Evolutionary conservation across 1,284 basidiomycete species (phyloP).

Genomic region (Melampsora abietis-canadensis): DNA sequence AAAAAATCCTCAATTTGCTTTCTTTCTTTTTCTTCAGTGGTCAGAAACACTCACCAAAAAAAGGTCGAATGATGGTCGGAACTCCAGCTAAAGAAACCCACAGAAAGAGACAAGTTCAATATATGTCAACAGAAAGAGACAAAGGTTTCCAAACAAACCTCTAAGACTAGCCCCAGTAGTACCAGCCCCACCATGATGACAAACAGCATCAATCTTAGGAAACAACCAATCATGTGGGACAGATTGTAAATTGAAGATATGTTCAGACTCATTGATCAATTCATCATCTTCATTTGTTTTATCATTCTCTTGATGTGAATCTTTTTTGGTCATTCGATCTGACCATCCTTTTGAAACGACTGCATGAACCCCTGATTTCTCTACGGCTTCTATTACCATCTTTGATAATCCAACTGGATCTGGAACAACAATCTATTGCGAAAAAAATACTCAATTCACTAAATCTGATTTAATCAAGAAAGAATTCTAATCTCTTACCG

Average conservation of each 20-base stretch:
- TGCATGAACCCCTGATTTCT: constrained; percentile 58
- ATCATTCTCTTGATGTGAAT: constrained; percentile 44
- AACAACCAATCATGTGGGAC: constrained; percentile 98
- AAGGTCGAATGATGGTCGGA: constrained; percentile 92
- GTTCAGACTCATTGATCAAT: constrained; percentile 14
- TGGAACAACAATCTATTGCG: constrained; percentile 78
- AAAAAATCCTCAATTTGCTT: constrained; percentile 44
- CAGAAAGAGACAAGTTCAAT: constrained; percentile 54
- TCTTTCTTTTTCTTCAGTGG: constrained; percentile 51
- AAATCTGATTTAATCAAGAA: neutral
- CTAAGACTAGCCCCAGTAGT: constrained; percentile 88
- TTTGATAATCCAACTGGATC: constrained; percentile 88
- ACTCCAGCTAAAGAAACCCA: constrained; percentile 66
- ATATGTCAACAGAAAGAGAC: neutral
- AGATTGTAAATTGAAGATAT: constrained; percentile 63
- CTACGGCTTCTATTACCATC: constrained; percentile 80
- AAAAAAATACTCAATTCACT: constrained; percentile 49
- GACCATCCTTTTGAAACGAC: constrained; percentile 98
- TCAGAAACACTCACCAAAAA: constrained; percentile 75
- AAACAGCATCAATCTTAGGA: constrained; percentile 85
- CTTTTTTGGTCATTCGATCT: constrained; percentile 62
- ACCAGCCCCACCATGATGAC: constrained; percentile 95
- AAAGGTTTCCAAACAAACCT: constrained; percentile 58
- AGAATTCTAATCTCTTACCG: constrained; percentile 51
- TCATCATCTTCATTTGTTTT: constrained; percentile 47